Evolutionary conservation across 345 rosid species (phyloP), one percentile per base, ranked within the genome.

Genomic region (Cochlearia excelsa): DNA sequence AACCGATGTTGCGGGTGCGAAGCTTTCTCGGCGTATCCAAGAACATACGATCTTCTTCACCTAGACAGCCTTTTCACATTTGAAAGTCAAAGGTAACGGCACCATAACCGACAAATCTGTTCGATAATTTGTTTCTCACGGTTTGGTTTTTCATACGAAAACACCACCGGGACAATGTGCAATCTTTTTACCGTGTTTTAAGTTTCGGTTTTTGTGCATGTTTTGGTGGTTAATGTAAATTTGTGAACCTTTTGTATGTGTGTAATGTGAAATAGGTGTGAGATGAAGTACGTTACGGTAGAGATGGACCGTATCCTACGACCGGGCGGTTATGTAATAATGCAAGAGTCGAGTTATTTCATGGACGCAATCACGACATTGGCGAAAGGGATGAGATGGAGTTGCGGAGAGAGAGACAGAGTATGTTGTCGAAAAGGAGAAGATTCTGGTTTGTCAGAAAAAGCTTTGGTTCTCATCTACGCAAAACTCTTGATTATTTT

Each of bases 41-140:
- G 99, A 70, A 89, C 99, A 2, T 93, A 93, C 45, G 99, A 93
- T 77, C 90, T 93, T 55, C 95, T 93, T 63, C 99, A 89, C 79
- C 74, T 93, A 0, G 99, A 93, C 65, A 90, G 95, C 60, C 95
- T 89, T 59, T 87, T 89, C 30, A 89, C 95, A 26, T 65, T 84
- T 5, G 99, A 93, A 71, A 87, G 92, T 77, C 95, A 93, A 43
- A 84, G 99, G 99, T 93, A 74, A 31, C 4, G 6, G 35, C 33
- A 49, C 40, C 56, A 30, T 2, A 55, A 26, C 46, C 60, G 27
- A 41, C 9, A 1, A 41, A 2, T 55, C 60, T 41, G 35, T 41
- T 40, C 23, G 27, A 44, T 11, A 16, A 16, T 44, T 4, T 6
- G 40, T 1, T 4, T 43, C 1, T 23, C 9, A 9, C 6, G 61